Evolutionary conservation across 305 asterid species (phyloP), one percentile per base, ranked within the genome.

Genomic region (Fraxinus nigra): DNA sequence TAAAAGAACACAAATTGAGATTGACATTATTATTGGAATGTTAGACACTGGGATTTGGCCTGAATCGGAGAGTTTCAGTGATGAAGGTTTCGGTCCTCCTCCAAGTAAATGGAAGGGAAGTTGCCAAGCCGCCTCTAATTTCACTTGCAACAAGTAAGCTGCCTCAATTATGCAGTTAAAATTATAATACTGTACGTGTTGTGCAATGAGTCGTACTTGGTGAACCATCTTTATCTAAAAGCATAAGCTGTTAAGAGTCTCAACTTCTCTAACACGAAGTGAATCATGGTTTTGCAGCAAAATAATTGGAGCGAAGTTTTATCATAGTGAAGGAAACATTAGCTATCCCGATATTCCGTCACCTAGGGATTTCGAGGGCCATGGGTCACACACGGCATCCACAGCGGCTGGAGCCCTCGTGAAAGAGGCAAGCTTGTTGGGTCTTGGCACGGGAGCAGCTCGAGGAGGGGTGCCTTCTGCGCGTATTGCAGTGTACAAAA

Each of bases 11-110:
- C 73, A 85, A 0, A 75, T 83, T 4, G 92, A 87, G 86, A 85
- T 87, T 33, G 85, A 89, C 24, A 16, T 61, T 69, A 70, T 92
- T 7, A 70, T 94, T 9, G 97, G 89, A 78, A 84, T 94, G 92
- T 79, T 94, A 2, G 98, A 94, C 80, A 84, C 93, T 2, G 98
- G 98, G n/a, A 79, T 93, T 59, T 92, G 95, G 97, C 98, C 98
- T 0, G 95, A 93, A 84, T 90, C 97, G 0, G 61, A 73, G 6
- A 92, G 92, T 78, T 94, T 93, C 83, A 24, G 78, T 14, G 97
- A 90, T 65, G 14, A 82, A 0, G 86, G 87, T 18, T 85, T 82
- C 7, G 80, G 90, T n/a, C 82, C 91, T 5, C 89, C 91, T 1
- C 98, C 98, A 2, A 77, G 33, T 79, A 91, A 89, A 83, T 92